These are phyloP conservation scores for Raddia distichophylla DNA, from an alignment of 176 grass and related monocot species.

Conservation along the genomic window DNA sequence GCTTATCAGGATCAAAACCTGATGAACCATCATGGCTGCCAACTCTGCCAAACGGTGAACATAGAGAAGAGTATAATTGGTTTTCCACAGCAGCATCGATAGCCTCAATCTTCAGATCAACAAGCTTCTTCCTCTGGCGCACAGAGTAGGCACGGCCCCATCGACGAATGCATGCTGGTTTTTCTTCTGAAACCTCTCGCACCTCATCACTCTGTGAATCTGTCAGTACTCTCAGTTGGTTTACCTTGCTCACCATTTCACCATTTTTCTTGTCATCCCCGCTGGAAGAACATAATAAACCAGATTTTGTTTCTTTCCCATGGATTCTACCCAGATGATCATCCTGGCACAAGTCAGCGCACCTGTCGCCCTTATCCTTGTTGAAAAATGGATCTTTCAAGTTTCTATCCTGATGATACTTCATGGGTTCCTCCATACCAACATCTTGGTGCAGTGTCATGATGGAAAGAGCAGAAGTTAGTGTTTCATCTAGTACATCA, in stretches of 20 bases:
- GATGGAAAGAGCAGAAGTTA: background rate
- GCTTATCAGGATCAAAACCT: slow-evolving; percentile 44
- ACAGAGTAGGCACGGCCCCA: slow-evolving; percentile 50
- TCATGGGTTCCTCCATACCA: slow-evolving; percentile 24
- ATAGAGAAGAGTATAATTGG: slow-evolving; percentile 33
- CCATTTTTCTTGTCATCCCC: slow-evolving; percentile 23
- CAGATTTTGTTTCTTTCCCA: background rate
- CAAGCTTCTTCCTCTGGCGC: slow-evolving; percentile 46
- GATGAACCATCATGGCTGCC: slow-evolving; percentile 46
- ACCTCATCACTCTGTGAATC: slow-evolving; percentile 39
- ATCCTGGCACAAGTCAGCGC: slow-evolving; percentile 18
- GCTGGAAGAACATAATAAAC: slow-evolving; percentile 30
- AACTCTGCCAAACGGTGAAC: slow-evolving; percentile 49
- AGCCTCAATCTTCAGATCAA: slow-evolving; percentile 35
- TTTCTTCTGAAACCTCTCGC: slow-evolving; percentile 40
- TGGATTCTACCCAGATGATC: slow-evolving; percentile 17
- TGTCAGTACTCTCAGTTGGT: slow-evolving; percentile 1
- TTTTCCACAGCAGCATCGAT: slow-evolving; percentile 23
- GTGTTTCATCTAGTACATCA: background rate
- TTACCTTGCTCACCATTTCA: slow-evolving; percentile 13
- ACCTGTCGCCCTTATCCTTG: slow-evolving; percentile 5
- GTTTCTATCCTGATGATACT: slow-evolving; percentile 15
- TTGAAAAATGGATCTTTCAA: slow-evolving; percentile 36
- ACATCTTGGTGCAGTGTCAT: slow-evolving; percentile 9
- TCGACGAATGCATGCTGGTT: slow-evolving; percentile 12